Evolutionary conservation across 1,284 basidiomycete genomes (phyloP), one percentile per base, ranked within the genome.

Genomic region (Cutaneotrichosporon sp.): DNA sequence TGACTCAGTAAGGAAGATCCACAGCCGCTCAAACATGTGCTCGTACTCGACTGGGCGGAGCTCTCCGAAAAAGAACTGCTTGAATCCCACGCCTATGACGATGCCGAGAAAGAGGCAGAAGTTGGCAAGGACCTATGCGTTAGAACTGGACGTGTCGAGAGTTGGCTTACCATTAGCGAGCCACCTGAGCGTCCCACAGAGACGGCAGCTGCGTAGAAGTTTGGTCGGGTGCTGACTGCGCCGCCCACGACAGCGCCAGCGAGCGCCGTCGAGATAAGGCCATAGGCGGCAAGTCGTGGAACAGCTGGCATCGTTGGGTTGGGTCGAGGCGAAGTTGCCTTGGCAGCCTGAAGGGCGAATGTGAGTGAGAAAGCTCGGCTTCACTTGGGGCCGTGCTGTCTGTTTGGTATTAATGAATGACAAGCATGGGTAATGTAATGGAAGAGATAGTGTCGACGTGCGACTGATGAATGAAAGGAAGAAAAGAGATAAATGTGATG

Each of bases 1-100:
- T 6, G 90, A 93, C 72, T 98, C 94, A 1, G 93, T 97, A 50
- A 97, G 83, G 74, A 96, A 96, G 77, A 94, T 93, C 94, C 96
- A 97, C 38, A 90, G 81, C 57, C 90, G 81, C 70, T 98, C 94
- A 73, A 96, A 96, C 1, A 98, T 79, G 41, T 93, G 87, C 82
- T 98, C 96, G 42, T 97, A 81, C 76, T 99, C 96, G 53, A 87
- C 84, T 7, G 90, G 78, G 44, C 93, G 81, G 49, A 99, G 79
- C 17, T 85, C 77, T 4, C 96, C 96, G 75, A 99, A 96, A 81
- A 97, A 96, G 56, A 97, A 77, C 47, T 81, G 80, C 74, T 96
- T 94, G 17, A 93, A 76, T 0, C 85, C 73, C 53, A 88, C 84
- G 3, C 89, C 91, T 22, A 82, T 79, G 16, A 88, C 70, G 33